These are phyloP conservation scores for Puccinia polysora DNA, from an alignment of 1,284 basidiomycete genomes.

Conservation along the genomic window DNA sequence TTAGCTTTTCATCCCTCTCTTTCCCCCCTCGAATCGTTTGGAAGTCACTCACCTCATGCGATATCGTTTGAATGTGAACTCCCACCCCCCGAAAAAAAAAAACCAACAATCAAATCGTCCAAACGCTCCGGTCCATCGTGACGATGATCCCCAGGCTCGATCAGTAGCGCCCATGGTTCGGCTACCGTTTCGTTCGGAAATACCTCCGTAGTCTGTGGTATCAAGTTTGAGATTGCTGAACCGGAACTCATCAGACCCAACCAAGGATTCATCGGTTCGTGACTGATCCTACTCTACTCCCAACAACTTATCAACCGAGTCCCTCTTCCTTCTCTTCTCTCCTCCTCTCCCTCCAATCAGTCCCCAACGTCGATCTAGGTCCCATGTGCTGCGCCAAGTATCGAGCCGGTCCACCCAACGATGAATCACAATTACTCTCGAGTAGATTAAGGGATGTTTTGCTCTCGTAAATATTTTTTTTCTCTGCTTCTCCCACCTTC, in stretches of 20 bases:
- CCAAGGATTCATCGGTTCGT: conserved; percentile 74
- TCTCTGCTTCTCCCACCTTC: conserved; percentile 6
- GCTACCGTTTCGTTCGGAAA: conserved; percentile 81
- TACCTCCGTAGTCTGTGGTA: conserved; percentile 84
- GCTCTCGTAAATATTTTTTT: conserved; percentile 59
- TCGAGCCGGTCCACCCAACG: conserved; percentile 85
- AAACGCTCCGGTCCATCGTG: too few species aligned
- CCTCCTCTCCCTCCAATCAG: too few species aligned
- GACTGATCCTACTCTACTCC: not conserved
- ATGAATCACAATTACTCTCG: conserved; percentile 83
- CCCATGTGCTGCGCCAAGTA: conserved; percentile 87
- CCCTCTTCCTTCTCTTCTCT: not conserved
- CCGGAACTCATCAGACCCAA: conserved; percentile 71
- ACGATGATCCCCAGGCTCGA: conserved; percentile 72
- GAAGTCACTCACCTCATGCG: too few species aligned
- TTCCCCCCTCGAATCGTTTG: too few species aligned
- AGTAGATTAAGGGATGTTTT: conserved; percentile 73
- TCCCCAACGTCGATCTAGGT: conserved; percentile 82
- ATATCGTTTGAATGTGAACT: too few species aligned
- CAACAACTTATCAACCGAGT: too few species aligned
- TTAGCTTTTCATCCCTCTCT: too few species aligned
- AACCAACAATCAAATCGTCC: too few species aligned
- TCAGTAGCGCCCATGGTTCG: conserved; percentile 83
- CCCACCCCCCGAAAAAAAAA: not conserved
- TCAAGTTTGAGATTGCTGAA: conserved; percentile 89